Conservation (phyloP, 345 rosid species). For the Geranium brycei region DNA sequence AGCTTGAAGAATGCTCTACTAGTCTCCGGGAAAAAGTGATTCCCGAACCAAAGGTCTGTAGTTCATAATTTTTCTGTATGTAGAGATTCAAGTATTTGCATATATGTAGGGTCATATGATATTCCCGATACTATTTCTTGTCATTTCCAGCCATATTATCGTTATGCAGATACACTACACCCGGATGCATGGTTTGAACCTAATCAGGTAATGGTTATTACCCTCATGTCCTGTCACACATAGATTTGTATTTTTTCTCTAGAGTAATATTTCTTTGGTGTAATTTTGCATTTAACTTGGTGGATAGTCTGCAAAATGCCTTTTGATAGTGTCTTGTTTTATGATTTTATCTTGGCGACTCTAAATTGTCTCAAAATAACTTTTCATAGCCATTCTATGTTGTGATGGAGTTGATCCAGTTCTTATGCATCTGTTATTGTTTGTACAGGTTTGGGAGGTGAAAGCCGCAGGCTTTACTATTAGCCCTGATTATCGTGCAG, state of each 20-base stretch:
- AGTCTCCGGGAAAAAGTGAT: slow-evolving; percentile 77
- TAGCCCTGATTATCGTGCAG: slow-evolving; percentile 88
- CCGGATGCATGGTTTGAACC: slow-evolving; percentile 98
- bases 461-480: slow-evolving; percentile 93
- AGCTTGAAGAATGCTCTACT: slow-evolving; percentile 72
- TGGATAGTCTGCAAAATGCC: too few relatives aligned
- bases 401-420: background rate
- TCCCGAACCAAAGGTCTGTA: slow-evolving; percentile 56
- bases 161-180: slow-evolving; percentile 42
- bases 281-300: background rate
- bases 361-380: background rate
- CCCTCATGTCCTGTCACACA: background rate
- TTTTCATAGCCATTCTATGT: background rate
- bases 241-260: background rate
- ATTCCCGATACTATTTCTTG: slow-evolving; percentile 8
- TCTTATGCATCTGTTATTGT: background rate
- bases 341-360: background rate
- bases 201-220: slow-evolving; percentile 43
- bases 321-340: background rate
- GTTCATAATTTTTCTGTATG: slow-evolving; percentile 14
- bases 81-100: background rate
- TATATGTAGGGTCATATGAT: background rate
- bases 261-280: background rate
- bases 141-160: slow-evolving; percentile 52
- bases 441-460: slow-evolving; percentile 87